Conservation (phyloP, 2,329 filamentous ascomycete genomes). For the Neofusicoccum laricinum region DNA sequence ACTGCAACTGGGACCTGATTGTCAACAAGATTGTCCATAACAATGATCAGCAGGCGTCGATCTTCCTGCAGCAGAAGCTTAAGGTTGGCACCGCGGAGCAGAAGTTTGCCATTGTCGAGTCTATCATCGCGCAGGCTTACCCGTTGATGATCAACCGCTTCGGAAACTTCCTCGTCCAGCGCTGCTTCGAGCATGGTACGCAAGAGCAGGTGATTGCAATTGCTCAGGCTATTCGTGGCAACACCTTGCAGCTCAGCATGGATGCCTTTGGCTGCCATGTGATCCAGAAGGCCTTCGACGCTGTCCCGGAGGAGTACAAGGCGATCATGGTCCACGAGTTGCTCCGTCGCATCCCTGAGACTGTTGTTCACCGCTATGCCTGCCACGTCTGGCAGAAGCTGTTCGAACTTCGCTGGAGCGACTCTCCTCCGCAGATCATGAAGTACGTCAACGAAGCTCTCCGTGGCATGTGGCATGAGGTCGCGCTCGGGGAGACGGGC, state of each 20-base stretch:
- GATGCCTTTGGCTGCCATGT: conserved; percentile 98
- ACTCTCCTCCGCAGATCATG: conserved; percentile 96
- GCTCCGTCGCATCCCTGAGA: conserved; percentile 91
- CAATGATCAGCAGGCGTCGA: conserved; percentile 98
- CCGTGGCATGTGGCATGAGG: conserved; percentile 97
- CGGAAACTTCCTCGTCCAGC: conserved; percentile 96
- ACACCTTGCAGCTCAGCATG: conserved; percentile 93
- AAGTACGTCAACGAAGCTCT: conserved; percentile 95
- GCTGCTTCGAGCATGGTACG: conserved; percentile 97
- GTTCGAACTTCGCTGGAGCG: conserved; percentile 94
- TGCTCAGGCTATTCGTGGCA: conserved; percentile 88
- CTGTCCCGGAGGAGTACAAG: conserved; percentile 96
- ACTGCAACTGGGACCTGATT: conserved; percentile 99
- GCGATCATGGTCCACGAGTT: conserved; percentile 98
- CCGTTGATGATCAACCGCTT: conserved; percentile 98
- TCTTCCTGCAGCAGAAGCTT: conserved; percentile 97
- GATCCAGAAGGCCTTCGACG: conserved; percentile 97
- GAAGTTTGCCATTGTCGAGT: conserved; percentile 95
- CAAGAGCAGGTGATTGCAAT: conserved; percentile 93
- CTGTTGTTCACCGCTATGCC: conserved; percentile 96
- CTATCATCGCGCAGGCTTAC: conserved; percentile 92
- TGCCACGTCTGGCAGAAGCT: conserved; percentile 99
- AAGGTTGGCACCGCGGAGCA: conserved; percentile 94
- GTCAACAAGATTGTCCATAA: conserved; percentile 99
- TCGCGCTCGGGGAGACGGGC: conserved; percentile 93